These are phyloP conservation scores for Pisolithus sp. DNA, from an alignment of 768 basidiomycete genomes.

Conservation along the genomic window DNA sequence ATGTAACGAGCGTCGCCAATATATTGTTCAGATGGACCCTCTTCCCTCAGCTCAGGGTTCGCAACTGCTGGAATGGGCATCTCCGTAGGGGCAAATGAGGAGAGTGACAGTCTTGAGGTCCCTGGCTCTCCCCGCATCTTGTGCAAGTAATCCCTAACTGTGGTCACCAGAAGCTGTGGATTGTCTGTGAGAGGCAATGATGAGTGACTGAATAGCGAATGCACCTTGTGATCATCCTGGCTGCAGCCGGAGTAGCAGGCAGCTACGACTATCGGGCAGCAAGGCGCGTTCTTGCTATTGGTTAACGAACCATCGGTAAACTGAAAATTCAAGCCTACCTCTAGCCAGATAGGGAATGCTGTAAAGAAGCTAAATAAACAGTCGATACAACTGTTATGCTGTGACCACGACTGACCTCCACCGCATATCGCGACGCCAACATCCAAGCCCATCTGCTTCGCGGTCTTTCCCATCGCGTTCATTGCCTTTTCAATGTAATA, in stretches of 20 bases:
- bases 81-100: conserved; percentile 23
- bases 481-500: conserved; percentile 85
- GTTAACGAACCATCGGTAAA: conserved; percentile 2
- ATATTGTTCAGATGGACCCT: conserved; percentile 24
- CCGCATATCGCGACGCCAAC: conserved; percentile 61
- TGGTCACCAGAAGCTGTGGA: conserved; percentile 53
- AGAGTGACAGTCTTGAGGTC: conserved; percentile 16
- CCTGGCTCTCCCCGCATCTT: conserved; percentile 38
- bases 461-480: conserved; percentile 74
- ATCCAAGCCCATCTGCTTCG: conserved; percentile 65
- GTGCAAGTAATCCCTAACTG: conserved; percentile 63
- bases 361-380: conserved; percentile 7
- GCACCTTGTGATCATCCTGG: conserved; percentile 70
- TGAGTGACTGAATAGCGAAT: conserved; percentile 16
- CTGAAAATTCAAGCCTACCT: conserved; percentile 37
- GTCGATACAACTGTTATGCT: neutral
- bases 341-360: conserved; percentile 85
- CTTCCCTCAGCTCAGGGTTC: conserved; percentile 24
- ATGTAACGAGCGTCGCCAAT: conserved; percentile 22
- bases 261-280: conserved; percentile 73
- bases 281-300: conserved; percentile 59
- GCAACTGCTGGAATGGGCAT: conserved; percentile 24
- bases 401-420: conserved; percentile 52
- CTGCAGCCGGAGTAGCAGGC: conserved; percentile 81
- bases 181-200: conserved; percentile 3